These are phyloP conservation scores for Marchantia paleacea DNA, from an alignment of 225 moss, liverwort and hornwort genomes.

Conservation along the genomic window DNA sequence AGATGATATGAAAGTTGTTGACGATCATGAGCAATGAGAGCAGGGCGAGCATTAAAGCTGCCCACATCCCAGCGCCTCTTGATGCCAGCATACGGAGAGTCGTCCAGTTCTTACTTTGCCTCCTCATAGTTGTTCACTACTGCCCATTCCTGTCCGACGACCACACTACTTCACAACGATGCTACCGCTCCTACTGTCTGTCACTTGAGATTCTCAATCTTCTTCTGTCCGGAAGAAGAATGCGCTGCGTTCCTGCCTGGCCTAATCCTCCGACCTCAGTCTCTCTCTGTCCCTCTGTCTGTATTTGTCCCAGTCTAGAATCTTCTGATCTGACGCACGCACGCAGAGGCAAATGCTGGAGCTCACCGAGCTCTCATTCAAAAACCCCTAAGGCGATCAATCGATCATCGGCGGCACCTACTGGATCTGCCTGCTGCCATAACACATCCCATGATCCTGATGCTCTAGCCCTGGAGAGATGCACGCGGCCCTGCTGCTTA, in stretches of 20 bases:
- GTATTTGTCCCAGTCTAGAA: neutral
- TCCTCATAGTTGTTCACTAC: slow-evolving; percentile 33
- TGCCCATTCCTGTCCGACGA: slow-evolving; percentile 23
- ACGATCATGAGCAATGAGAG: slow-evolving; percentile 58
- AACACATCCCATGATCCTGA: neutral
- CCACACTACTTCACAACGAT: no score
- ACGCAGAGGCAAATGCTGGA: neutral
- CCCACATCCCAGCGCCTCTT: slow-evolving; percentile 53
- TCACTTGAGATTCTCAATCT: neutral
- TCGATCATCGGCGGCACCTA: no score
- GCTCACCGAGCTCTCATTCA: neutral
- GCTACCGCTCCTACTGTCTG: no score
- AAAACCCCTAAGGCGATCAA: neutral
- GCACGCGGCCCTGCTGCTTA: neutral
- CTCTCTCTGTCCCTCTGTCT: neutral
- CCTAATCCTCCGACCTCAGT: neutral
- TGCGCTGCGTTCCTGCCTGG: neutral
- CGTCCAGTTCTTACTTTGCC: slow-evolving; percentile 38
- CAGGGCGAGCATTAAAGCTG: slow-evolving; percentile 44
- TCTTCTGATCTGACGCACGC: neutral
- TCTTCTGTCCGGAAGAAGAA: neutral
- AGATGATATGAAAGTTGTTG: slow-evolving; percentile 67
- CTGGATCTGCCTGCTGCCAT: neutral
- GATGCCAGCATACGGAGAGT: slow-evolving; percentile 34
- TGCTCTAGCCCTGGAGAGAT: neutral